phyloP scores from a whole-genome alignment of 768 basidiomycete species.

The Filobasidium wieringae region DNA sequence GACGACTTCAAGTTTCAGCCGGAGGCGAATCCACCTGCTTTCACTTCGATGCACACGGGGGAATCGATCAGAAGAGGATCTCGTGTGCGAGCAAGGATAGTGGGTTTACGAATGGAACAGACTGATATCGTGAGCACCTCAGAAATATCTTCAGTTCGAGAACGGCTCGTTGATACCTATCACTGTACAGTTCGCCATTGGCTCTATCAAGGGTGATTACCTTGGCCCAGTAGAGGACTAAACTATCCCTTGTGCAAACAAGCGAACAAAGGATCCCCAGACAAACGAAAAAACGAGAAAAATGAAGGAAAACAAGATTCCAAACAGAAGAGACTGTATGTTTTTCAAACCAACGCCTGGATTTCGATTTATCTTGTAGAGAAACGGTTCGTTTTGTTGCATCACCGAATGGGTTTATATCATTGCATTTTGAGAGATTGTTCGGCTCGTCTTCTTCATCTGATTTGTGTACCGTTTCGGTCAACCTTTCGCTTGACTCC shows the following conservation, averaged over 20 bases:
- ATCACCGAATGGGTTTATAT: too few species aligned
- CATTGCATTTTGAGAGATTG: too few species aligned
- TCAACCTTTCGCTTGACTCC: too few species aligned
- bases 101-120: conserved; percentile 95
- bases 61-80: conserved; percentile 83
- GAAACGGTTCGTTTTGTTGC: too few species aligned
- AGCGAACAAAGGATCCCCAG: not conserved
- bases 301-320: too few species aligned
- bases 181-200: conserved; percentile 71
- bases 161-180: not conserved
- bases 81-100: conserved; percentile 83
- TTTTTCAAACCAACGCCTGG: too few species aligned
- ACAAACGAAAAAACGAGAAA: too few species aligned
- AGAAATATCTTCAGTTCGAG: not conserved
- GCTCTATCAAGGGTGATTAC: conserved; percentile 96
- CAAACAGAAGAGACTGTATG: too few species aligned
- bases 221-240: conserved; percentile 68
- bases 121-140: conserved; percentile 73
- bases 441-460: too few species aligned
- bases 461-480: too few species aligned
- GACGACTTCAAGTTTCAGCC: conserved; percentile 83
- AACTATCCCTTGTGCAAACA: not conserved
- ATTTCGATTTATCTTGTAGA: too few species aligned
- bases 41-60: conserved; percentile 65
- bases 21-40: conserved; percentile 92